Base-by-base conservation (phyloP, 148 eudicot genomes). In the Nepenthes gracilis region DNA sequence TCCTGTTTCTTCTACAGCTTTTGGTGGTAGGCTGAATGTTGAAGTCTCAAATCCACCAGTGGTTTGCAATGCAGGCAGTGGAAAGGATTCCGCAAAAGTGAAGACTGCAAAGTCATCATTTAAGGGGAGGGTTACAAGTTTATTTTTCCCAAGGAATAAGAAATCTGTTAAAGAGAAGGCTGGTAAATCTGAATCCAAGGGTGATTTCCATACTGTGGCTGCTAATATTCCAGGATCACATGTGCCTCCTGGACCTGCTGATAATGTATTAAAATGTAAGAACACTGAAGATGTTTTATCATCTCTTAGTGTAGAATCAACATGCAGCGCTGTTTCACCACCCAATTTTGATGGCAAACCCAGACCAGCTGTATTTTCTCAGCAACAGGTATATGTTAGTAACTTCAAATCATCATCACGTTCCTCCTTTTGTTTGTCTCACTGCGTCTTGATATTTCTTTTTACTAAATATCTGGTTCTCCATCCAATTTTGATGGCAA, bases 141-240 rank as follows among this genome's bases (percentile, higher is more conserved):
- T 93, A 68, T 83, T 93, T 66, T 93, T 86, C 72, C 81, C 91
- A 2, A 85, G 81, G 78, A 83, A 64, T 64, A 93, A 83, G 61
- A 86, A 72, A 64, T 57, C 67, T 36, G 70, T 66, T 64, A 78
- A 86, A 69, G 89, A 80, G 32, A 79, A 76, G 57, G 68, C 77
- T 58, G 60, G 71, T 55, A 65, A 61, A 47, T 52, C 65, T 33
- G 82, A 71, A 60, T 72, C 70, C 33, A 67, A 62, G 62, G 75
- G 71, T 65, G 78, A 40, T 37, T 61, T 64, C 64, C 63, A 70
- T 65, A 58, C 66, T 47, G 62, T 56, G 35, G 35, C 58, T 74
- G 64, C 58, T 60, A 77, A 61, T 55, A 50, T 57, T 50, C 37
- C 63, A 7, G 67, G 61, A 35, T 64, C 58, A 37, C 43, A 66